Evolutionary conservation across 306 rosid species (phyloP), one percentile per base, ranked within the genome.

Genomic region (Corylus americana): DNA sequence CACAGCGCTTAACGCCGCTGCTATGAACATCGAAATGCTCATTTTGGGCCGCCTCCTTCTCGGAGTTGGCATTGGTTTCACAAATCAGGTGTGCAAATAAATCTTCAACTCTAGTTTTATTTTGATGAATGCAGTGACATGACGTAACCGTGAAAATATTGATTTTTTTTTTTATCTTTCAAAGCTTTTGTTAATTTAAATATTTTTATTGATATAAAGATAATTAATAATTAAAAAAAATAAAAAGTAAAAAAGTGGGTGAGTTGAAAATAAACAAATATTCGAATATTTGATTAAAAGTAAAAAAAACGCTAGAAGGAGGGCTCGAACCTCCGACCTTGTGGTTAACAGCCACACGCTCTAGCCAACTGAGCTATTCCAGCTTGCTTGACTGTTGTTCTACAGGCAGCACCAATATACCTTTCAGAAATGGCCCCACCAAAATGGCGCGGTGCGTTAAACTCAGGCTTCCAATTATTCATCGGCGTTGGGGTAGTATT

Each of bases 281-380:
- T 31, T 31, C 35, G 35, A 31, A 31, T 6, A 48, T 48, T 48
- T 48, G 51, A 12, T 48, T 11, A 12, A 48, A 48, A 48, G 35
- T 31, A 0, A 2, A 31, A 10, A 48, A 4, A 22, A 2, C 66
- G 66, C 66, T 59, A 59, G 66, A 59, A 59, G 66, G 39, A 59
- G 66, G 66, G 66, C 66, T 59, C 7, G 66, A 59, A 59, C 66
- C 37, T 59, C 66, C 37, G 39, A 59, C 66, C 66, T 59, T 59
- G 66, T 59, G 66, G 66, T 59, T 59, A 59, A 59, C 39, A 59
- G 66, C 66, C 66, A 59, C 66, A 59, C 66, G 66, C 66, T 59
- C 66, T 59, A 59, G 14, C 66, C 66, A 59, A 59, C 66, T 59
- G 66, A 59, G 66, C 66, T 59, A 59, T 59, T 59, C 72, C 16